Base-by-base conservation (phyloP, 805 yeast genomes). In the Lachancea fermentati region DNA sequence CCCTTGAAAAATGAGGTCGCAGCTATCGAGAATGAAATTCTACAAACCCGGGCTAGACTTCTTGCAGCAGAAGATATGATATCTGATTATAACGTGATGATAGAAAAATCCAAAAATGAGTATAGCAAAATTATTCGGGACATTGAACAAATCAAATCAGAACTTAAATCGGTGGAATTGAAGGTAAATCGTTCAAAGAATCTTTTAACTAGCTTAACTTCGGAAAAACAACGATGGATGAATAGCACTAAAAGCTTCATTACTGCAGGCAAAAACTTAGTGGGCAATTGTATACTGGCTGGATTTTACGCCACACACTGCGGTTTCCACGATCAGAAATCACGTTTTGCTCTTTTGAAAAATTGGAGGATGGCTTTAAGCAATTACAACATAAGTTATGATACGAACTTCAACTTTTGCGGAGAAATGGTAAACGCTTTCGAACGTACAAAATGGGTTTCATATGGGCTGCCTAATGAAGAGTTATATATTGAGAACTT, bases 21-120 rank as follows among this genome's bases (percentile, higher is more conserved):
- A 5, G 52, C 46, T 4, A 67, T 91, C 6, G 91, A 88, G 54
- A 55, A 55, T 1, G 79, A 76, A 17, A 74, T 88, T 1, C 56
- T 63, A 5, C 78, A 76, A 45, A 81, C 89, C 0, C 72, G 71
- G 48, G 81, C 85, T 1, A 81, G 85, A 49, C 68, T 85, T 6
- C 66, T 71, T 17, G 96, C 95, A 0, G 80, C 88, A 26, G 79
- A 79, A 31, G 82, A 85, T 39, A 85, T 89, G 95, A 81, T 89
- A 22, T 57, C 50, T 0, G 97, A 89, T 51, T 65, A 87, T 17
- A 80, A 83, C 47, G 68, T 60, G 7, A 79, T 81, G 42, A 86
- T 91, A 41, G 87, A 78, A 32, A 51, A 52, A 1, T 85, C 80
- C 45, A 86, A 87, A 48, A 68, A 65, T 5, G 72, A 71, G 6